Evolutionary conservation across 179 eudicot genomes (phyloP), one percentile per base, ranked within the genome.

Genomic region (Corrigiola litoralis): DNA sequence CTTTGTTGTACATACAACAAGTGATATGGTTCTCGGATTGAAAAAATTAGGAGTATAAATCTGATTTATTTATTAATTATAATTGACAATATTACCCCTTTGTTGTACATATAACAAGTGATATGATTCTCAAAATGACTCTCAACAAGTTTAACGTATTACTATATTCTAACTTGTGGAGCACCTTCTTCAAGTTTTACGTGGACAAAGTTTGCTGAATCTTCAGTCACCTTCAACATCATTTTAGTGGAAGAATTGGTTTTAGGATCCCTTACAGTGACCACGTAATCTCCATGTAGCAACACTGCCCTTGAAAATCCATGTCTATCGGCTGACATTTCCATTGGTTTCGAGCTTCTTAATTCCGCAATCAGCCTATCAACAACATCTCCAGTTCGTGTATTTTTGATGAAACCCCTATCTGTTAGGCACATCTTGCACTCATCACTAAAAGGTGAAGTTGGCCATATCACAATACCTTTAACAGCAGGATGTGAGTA

Each of bases 381-480:
- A 7, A 77, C 77, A 0, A 73, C 77, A 50, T 73, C 75, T 37
- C 81, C 81, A 23, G 38, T 59, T 17, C 34, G 64, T 59, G 64
- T 59, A 36, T 59, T 59, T 13, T 27, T 59, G n/a, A n/a, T n/a
- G n/a, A n/a, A n/a, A n/a, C n/a, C n/a, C n/a, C n/a, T n/a, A 50
- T 77, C 81, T 0, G 61, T 70, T 10, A 77, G 46, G 32, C 81
- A 73, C 81, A 77, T 77, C 61, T 72, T 72, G 64, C 77, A 77
- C 20, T 69, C 68, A 16, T 21, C 17, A 10, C 16, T 3, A 20
- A 72, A 69, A 18, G 81, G 72, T n/a, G 74, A 69, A 53, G 60
- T 69, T 5, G 77, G 77, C 90, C 90, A 85, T 24, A 85, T 63
- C 6, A 85, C 78, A 24, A 83, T 83, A 44, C 90, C 90, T 69